Conservation (phyloP, 768 basidiomycete species). For the Kwoniella botswanensis region DNA sequence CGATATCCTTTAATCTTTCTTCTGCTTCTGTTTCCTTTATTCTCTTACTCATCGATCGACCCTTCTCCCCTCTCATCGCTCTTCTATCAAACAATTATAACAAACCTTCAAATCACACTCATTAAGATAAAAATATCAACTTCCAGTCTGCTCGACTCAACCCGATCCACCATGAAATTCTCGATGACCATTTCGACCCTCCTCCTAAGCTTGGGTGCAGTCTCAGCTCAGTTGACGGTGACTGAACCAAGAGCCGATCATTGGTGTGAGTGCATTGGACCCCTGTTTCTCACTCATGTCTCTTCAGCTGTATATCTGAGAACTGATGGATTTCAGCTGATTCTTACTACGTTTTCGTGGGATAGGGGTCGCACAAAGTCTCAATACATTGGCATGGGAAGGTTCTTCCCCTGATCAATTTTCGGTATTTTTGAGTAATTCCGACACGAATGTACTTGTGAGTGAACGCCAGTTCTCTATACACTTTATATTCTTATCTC, state of each 20-base stretch:
- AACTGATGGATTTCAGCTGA: neutral
- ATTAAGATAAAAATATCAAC: neutral
- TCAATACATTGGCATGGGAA: conserved; percentile 52
- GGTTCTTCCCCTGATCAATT: conserved; percentile 43
- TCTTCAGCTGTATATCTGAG: neutral
- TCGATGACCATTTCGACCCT: conserved; percentile 10
- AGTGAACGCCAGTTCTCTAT: conserved; percentile 14
- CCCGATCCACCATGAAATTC: conserved; percentile 8
- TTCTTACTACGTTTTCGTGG: neutral
- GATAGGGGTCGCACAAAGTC: conserved; percentile 45
- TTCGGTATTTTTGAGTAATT: conserved; percentile 50
- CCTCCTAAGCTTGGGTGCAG: conserved; percentile 2
- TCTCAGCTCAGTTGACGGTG: conserved; percentile 28
- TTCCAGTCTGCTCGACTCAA: neutral
- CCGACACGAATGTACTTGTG: conserved; percentile 41
- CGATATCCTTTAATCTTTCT: neutral
- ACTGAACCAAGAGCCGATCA: conserved; percentile 31
- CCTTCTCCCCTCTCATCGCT: neutral
- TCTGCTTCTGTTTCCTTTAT: neutral
- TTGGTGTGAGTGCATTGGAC: conserved; percentile 42
- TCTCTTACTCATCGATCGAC: neutral
- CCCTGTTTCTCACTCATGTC: neutral
- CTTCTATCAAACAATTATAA: neutral
- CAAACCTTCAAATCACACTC: neutral
- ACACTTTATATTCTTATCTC: too few relatives aligned